Percentiles rank a stretch among this genome's conserved stretches.
These are phyloP conservation scores for Fonsecaea pedrosoi DNA, from an alignment of 2,329 filamentous ascomycete species.

Conservation along the genomic window DNA sequence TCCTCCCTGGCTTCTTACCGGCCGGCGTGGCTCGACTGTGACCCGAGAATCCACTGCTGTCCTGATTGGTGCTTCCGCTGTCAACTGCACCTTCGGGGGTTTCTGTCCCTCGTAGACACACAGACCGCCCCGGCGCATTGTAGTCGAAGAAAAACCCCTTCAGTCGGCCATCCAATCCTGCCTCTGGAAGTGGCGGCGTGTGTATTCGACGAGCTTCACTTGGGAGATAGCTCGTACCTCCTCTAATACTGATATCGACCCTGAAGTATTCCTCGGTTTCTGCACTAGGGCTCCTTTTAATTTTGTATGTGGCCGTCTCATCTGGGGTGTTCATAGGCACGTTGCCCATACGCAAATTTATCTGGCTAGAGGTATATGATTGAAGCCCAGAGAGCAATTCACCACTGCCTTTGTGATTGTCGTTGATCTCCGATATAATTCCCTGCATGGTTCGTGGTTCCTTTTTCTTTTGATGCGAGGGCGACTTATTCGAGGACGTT, in stretches of 20 bases:
- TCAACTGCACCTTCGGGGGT: constrained; percentile 1
- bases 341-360: constrained; percentile 31
- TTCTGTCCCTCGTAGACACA: constrained; percentile 2
- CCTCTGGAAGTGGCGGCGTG: constrained; percentile 39
- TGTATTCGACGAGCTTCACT: constrained; percentile 41
- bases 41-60: constrained; percentile 6
- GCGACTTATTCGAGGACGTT: constrained; percentile 23
- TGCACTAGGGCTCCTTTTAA: constrained; percentile 39
- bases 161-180: constrained; percentile 29
- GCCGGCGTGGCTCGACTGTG: background rate
- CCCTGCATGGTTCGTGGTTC: constrained; percentile 17
- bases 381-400: constrained; percentile 19
- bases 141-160: constrained; percentile 41
- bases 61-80: constrained; percentile 8
- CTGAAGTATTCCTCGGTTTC: constrained; percentile 41
- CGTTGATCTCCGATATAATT: constrained; percentile 12
- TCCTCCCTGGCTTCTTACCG: constrained; percentile 12
- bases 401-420: constrained; percentile 12
- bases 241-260: constrained; percentile 40
- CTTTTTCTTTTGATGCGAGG: constrained; percentile 8
- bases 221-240: constrained; percentile 41
- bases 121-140: constrained; percentile 30
- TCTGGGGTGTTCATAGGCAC: constrained; percentile 39
- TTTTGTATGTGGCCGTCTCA: constrained; percentile 39
- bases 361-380: constrained; percentile 38